Conservation (phyloP, 2,329 filamentous ascomycete genomes). For the Conoideocrella luteorostrata region DNA sequence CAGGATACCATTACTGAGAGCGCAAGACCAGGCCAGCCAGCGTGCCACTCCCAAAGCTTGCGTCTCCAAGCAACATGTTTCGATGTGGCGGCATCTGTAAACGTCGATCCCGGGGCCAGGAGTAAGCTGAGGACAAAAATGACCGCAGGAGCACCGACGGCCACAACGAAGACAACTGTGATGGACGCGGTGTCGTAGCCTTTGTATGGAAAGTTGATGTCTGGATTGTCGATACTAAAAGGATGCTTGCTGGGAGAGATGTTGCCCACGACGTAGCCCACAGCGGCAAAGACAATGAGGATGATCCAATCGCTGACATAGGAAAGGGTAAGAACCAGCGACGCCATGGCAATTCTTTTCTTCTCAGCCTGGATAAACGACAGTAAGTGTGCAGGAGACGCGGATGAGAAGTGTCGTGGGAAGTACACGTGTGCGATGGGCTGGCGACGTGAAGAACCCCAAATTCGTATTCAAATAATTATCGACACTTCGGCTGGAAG, state of each 20-base stretch:
- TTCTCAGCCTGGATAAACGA: too few species aligned
- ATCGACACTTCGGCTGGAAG: too few species aligned
- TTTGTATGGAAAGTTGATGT: conserved; percentile 62
- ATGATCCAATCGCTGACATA: conserved; percentile 55
- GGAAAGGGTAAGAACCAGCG: conserved; percentile 34
- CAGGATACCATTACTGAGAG: conserved; percentile 59
- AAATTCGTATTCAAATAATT: too few species aligned
- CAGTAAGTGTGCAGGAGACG: too few species aligned
- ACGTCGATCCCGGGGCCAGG: neutral
- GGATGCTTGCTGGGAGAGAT: conserved; percentile 51
- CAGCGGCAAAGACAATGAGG: conserved; percentile 30
- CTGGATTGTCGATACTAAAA: conserved; percentile 56
- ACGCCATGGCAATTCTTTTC: neutral
- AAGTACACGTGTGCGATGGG: too few species aligned
- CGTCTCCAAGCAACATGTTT: conserved; percentile 56
- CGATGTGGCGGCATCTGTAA: neutral
- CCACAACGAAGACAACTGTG: conserved; percentile 38
- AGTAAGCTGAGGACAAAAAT: neutral
- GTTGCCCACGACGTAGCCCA: conserved; percentile 46
- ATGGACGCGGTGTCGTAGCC: conserved; percentile 60
- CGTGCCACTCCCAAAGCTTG: conserved; percentile 75
- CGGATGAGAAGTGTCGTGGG: too few species aligned
- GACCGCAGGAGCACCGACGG: conserved; percentile 30
- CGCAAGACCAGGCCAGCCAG: conserved; percentile 67
- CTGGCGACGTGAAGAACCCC: too few species aligned